A percentile compares a stretch with the other conserved stretches of the same genome.
These are phyloP conservation scores for Corylus americana DNA, from an alignment of 306 rosid genomes.

Conservation along the genomic window DNA sequence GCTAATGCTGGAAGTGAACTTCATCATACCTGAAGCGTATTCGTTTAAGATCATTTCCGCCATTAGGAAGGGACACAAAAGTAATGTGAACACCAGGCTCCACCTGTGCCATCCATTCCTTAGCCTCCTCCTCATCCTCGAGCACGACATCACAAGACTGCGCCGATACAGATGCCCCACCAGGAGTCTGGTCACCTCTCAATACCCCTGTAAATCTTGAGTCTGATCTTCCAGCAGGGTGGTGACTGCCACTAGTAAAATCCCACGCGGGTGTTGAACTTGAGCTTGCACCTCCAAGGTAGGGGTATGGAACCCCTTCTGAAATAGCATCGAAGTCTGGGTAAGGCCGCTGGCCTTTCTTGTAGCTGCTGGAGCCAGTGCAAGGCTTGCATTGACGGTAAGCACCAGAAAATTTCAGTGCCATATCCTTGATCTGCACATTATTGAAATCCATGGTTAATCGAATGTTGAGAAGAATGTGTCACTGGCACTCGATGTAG, in stretches of 20 bases:
- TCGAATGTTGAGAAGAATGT: neutral
- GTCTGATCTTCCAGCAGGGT: slow-evolving; percentile 51
- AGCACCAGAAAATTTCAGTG: slow-evolving; percentile 77
- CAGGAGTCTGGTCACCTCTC: slow-evolving; percentile 54
- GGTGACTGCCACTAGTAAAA: slow-evolving; percentile 51
- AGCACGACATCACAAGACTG: slow-evolving; percentile 51
- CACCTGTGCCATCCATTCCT: slow-evolving; percentile 96
- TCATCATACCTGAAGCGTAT: slow-evolving; percentile 76
- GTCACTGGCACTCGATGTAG: neutral
- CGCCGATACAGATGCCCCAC: slow-evolving; percentile 36
- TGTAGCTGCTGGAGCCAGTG: slow-evolving; percentile 62
- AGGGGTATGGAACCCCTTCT: slow-evolving; percentile 84
- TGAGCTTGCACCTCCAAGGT: slow-evolving; percentile 74
- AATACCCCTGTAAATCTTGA: slow-evolving; percentile 51
- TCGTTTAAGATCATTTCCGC: slow-evolving; percentile 85
- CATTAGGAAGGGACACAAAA: slow-evolving; percentile 83
- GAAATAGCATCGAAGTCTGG: slow-evolving; percentile 72
- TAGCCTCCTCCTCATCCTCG: slow-evolving; percentile 65
- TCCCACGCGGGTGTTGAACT: slow-evolving; percentile 92
- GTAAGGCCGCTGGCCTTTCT: slow-evolving; percentile 64
- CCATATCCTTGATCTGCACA: slow-evolving; percentile 87
- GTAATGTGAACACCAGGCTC: slow-evolving; percentile 92
- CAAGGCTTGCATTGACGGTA: slow-evolving; percentile 71
- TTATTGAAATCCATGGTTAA: slow-evolving; percentile 8
- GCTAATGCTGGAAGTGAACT: neutral